Evolutionary conservation across 139 green algal genomes (phyloP).

Genomic region (Chlamydomonas sp.): DNA sequence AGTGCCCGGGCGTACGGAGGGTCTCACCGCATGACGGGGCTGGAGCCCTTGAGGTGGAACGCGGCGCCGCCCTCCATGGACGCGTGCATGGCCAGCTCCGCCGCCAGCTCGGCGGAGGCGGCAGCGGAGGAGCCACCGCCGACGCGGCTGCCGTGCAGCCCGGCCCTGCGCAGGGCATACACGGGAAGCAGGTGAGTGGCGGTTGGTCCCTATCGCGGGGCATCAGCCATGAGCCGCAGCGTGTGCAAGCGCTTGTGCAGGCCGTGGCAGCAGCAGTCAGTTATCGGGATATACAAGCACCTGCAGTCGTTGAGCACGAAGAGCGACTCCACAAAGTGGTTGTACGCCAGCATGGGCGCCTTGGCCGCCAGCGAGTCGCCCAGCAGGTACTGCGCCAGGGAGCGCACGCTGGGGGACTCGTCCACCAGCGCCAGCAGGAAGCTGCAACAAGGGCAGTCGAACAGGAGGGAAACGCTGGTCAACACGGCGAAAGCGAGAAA

Average conservation of each 20-base stretch:
- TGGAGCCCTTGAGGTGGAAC: slow-evolving; percentile 49
- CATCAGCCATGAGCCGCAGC: too few relatives aligned
- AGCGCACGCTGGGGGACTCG: slow-evolving; percentile 51
- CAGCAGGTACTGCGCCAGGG: slow-evolving; percentile 68
- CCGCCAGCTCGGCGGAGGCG: not conserved
- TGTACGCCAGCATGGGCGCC: slow-evolving; percentile 89
- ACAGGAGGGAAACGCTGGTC: not conserved
- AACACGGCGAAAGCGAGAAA: too few relatives aligned
- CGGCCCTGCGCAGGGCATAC: slow-evolving; percentile 34
- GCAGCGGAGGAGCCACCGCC: slow-evolving; percentile 19
- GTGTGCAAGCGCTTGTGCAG: too few relatives aligned
- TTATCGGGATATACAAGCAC: slow-evolving; percentile 3
- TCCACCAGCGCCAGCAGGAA: slow-evolving; percentile 90
- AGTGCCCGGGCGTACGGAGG: not conserved
- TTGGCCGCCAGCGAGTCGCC: slow-evolving; percentile 67
- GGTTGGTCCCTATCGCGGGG: not conserved
- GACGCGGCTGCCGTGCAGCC: slow-evolving; percentile 38
- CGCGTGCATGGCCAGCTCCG: slow-evolving; percentile 22
- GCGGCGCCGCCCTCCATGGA: not conserved
- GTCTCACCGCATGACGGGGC: slow-evolving; percentile 19
- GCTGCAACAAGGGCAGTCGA: slow-evolving; percentile 4
- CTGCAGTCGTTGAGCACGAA: slow-evolving; percentile 88
- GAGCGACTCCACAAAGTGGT: slow-evolving; percentile 91
- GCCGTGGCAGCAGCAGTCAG: too few relatives aligned
- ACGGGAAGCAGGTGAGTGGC: not conserved